Evolutionary conservation across 805 yeast genomes (phyloP).

Genomic region (Priceomyces carsonii): DNA sequence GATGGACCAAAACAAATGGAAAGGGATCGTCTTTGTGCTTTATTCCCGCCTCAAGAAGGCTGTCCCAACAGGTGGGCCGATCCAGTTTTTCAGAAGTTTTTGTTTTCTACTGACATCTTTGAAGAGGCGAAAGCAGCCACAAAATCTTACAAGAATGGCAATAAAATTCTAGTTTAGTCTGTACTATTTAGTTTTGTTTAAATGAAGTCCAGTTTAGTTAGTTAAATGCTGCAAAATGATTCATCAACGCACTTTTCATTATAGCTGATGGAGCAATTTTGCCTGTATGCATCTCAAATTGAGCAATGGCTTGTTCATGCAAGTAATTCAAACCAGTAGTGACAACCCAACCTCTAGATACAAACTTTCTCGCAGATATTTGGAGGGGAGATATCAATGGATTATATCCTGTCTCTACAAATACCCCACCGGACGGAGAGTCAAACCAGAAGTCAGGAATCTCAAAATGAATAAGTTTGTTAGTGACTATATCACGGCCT

Average conservation of each 20-base stretch:
- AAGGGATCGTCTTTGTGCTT: slow-evolving; percentile 17
- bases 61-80: slow-evolving; percentile 27
- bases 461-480: slow-evolving; percentile 6
- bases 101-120: slow-evolving; percentile 25
- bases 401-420: slow-evolving; percentile 14
- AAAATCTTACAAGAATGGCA: slow-evolving; percentile 9
- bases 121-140: slow-evolving; percentile 21
- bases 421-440: slow-evolving; percentile 15
- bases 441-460: slow-evolving; percentile 13
- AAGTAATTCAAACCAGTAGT: slow-evolving; percentile 16
- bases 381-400: slow-evolving; percentile 11
- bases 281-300: slow-evolving; percentile 17
- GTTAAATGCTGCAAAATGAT: too few species aligned
- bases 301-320: slow-evolving; percentile 13
- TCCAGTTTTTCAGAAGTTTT: slow-evolving; percentile 23
- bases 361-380: slow-evolving; percentile 6
- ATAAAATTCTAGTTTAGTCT: too few species aligned
- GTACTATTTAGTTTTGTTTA: too few species aligned
- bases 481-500: slow-evolving; percentile 9
- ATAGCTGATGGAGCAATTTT: slow-evolving; percentile 16
- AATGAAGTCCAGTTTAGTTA: too few species aligned
- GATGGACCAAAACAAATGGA: slow-evolving; percentile 26
- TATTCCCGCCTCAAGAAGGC: slow-evolving; percentile 18
- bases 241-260: slow-evolving; percentile 8
- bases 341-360: slow-evolving; percentile 14